Conservation (phyloP, 805 yeast species). For the Brettanomyces nanus region DNA sequence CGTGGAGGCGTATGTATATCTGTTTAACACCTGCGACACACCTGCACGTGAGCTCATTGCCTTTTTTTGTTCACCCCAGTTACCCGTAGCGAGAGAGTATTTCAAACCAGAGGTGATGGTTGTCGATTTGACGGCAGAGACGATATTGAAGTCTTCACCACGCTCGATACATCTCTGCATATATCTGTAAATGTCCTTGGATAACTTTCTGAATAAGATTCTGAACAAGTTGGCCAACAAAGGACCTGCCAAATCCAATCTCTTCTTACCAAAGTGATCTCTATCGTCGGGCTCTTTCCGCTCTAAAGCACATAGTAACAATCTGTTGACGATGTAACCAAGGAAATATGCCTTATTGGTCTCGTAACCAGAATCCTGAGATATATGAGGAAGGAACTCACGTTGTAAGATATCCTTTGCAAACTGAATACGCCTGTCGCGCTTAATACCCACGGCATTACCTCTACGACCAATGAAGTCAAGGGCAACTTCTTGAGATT, state of each 20-base stretch:
- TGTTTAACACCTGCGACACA: slow-evolving; percentile 95
- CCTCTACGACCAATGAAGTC: slow-evolving; percentile 99
- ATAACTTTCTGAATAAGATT: slow-evolving; percentile 84
- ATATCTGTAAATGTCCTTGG: slow-evolving; percentile 94
- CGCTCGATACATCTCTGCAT: slow-evolving; percentile 99
- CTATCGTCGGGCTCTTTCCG: slow-evolving; percentile 98
- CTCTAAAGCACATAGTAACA: slow-evolving; percentile 90
- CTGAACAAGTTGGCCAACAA: slow-evolving; percentile 91
- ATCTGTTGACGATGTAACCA: slow-evolving; percentile 96
- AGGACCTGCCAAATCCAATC: slow-evolving; percentile 98
- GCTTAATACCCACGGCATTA: slow-evolving; percentile 89
- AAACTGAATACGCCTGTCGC: slow-evolving; percentile 96
- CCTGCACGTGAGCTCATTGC: slow-evolving; percentile 99
- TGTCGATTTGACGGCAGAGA: slow-evolving; percentile 93
- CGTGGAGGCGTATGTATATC: slow-evolving; percentile 98
- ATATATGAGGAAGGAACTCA: slow-evolving; percentile 93
- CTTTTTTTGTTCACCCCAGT: slow-evolving; percentile 99
- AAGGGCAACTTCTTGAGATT: slow-evolving; percentile 95
- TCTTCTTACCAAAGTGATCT: slow-evolving; percentile 98
- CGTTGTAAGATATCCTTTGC: slow-evolving; percentile 95
- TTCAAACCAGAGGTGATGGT: slow-evolving; percentile 96
- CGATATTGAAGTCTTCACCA: slow-evolving; percentile 92
- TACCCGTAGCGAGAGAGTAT: slow-evolving; percentile 97
- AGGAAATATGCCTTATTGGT: slow-evolving; percentile 93
- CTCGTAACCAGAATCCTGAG: slow-evolving; percentile 95